Conservation (phyloP, 2,329 filamentous ascomycete genomes). For the Eurotiales sp. region DNA sequence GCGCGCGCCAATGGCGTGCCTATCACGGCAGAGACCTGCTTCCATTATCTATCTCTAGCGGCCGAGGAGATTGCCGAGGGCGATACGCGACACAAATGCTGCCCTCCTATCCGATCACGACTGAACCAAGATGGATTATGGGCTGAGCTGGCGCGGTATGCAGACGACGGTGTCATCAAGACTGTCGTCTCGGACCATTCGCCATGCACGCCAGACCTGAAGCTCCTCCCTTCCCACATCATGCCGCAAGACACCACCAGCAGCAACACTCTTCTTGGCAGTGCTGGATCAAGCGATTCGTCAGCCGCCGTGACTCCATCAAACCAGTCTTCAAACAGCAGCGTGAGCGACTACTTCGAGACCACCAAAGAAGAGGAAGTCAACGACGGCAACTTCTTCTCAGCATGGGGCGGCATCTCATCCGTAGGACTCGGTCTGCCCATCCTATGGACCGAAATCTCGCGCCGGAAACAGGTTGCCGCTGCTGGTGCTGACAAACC, state of each 20-base stretch:
- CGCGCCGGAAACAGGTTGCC: constrained; percentile 52
- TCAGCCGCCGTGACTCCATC: constrained; percentile 12
- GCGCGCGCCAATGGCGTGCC: constrained; percentile 72
- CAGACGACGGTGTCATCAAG: constrained; percentile 73
- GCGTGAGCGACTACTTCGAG: constrained; percentile 20
- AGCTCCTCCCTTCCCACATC: constrained; percentile 74
- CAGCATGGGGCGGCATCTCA: constrained; percentile 93
- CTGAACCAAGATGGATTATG: constrained; percentile 82
- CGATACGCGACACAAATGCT: constrained; percentile 92
- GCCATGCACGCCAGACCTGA: constrained; percentile 91
- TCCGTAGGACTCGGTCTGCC: constrained; percentile 89
- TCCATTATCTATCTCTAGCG: constrained; percentile 85
- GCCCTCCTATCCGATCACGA: constrained; percentile 80
- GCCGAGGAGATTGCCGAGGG: constrained; percentile 78
- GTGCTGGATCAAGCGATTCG: constrained; percentile 18
- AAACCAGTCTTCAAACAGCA: constrained; percentile 9
- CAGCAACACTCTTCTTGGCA: background rate
- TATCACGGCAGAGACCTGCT: constrained; percentile 92
- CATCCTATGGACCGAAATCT: constrained; percentile 78
- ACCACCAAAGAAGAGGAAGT: constrained; percentile 30
- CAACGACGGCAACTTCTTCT: constrained; percentile 78
- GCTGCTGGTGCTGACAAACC: constrained; percentile 30
- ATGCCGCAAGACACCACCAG: constrained; percentile 35
- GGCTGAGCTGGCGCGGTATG: constrained; percentile 64
- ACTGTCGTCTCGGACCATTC: constrained; percentile 95